Percentiles rank a stretch among this genome's conserved stretches.
These are phyloP conservation scores for Friedmanniomyces endolithicus DNA, from an alignment of 495 filamentous ascomycete genomes.

Conservation along the genomic window DNA sequence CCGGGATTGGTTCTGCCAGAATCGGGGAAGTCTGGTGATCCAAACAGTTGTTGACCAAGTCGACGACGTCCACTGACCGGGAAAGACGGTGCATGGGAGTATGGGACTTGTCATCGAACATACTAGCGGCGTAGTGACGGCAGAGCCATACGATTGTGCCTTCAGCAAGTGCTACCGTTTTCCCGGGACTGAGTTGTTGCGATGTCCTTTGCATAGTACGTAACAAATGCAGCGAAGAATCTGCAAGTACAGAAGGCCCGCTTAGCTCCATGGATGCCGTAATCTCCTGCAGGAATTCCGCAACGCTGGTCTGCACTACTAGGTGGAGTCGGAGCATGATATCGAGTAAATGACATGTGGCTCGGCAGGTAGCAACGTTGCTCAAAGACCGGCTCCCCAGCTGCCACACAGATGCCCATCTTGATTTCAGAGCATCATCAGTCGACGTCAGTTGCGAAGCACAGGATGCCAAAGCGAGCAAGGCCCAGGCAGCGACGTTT, in stretches of 20 bases:
- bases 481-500: constrained; percentile 46
- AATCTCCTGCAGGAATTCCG: constrained; percentile 51
- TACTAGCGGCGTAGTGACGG: constrained; percentile 19
- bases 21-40: constrained; percentile 16
- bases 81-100: constrained; percentile 26
- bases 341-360: constrained; percentile 66
- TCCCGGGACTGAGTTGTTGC: constrained; percentile 69
- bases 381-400: constrained; percentile 56
- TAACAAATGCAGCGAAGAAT: constrained; percentile 35
- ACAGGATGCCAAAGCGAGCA: constrained; percentile 37
- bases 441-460: constrained; percentile 34
- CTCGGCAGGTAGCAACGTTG: constrained; percentile 57
- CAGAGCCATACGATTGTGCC: constrained; percentile 9
- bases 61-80: constrained; percentile 28
- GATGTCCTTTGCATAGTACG: background rate
- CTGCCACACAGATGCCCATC: constrained; percentile 69
- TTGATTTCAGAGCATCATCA: constrained; percentile 23
- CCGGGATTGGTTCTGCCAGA: background rate
- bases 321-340: constrained; percentile 40
- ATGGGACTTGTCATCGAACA: constrained; percentile 29
- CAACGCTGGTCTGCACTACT: constrained; percentile 27
- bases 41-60: constrained; percentile 32
- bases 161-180: constrained; percentile 22
- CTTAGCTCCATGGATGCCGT: constrained; percentile 63
- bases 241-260: constrained; percentile 66